A percentile compares a stretch with the other conserved stretches of the same genome.
Evolutionary conservation across 257 asterid species (phyloP).

Genomic region (Salvia hispanica): DNA sequence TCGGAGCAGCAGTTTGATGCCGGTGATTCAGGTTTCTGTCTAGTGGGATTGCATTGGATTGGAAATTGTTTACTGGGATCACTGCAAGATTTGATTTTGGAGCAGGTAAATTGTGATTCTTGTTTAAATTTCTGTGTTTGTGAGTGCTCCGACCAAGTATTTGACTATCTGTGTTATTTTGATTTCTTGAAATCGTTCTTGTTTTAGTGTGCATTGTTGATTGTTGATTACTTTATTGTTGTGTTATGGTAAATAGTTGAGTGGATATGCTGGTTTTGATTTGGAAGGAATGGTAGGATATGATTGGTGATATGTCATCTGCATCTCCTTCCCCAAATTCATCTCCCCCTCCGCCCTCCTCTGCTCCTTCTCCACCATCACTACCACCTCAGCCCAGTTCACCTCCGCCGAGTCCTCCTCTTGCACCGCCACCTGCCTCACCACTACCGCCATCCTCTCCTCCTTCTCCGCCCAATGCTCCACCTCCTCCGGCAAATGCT

Average conservation of each 20-base stretch:
- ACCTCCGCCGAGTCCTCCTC: slow-evolving; percentile 31
- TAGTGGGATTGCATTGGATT: slow-evolving; percentile 24
- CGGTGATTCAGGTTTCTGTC: slow-evolving; percentile 27
- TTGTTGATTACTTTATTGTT: slow-evolving; percentile 23
- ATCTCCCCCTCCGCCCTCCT: slow-evolving; percentile 29
- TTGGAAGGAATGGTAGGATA: slow-evolving; percentile 42
- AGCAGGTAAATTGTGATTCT: slow-evolving; percentile 18
- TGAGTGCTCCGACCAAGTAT: neutral
- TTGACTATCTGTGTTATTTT: neutral
- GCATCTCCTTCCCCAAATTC: slow-evolving; percentile 53
- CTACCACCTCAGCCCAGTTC: slow-evolving; percentile 32
- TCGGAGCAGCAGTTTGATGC: slow-evolving; percentile 28
- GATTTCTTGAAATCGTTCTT: neutral
- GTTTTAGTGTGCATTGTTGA: slow-evolving; percentile 21
- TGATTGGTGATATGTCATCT: slow-evolving; percentile 48
- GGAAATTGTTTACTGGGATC: slow-evolving; percentile 27
- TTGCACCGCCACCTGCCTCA: slow-evolving; percentile 26
- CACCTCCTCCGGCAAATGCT: slow-evolving; percentile 16
- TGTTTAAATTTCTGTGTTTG: neutral
- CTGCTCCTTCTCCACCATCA: slow-evolving; percentile 21
- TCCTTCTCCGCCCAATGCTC: slow-evolving; percentile 32
- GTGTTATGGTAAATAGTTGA: neutral
- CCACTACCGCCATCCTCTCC: slow-evolving; percentile 37
- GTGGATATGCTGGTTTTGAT: slow-evolving; percentile 28
- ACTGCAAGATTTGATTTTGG: slow-evolving; percentile 29